Evolutionary conservation across 106 monocot species (phyloP), one percentile per base, ranked within the genome.

Genomic region (Hemerocallis citrina): DNA sequence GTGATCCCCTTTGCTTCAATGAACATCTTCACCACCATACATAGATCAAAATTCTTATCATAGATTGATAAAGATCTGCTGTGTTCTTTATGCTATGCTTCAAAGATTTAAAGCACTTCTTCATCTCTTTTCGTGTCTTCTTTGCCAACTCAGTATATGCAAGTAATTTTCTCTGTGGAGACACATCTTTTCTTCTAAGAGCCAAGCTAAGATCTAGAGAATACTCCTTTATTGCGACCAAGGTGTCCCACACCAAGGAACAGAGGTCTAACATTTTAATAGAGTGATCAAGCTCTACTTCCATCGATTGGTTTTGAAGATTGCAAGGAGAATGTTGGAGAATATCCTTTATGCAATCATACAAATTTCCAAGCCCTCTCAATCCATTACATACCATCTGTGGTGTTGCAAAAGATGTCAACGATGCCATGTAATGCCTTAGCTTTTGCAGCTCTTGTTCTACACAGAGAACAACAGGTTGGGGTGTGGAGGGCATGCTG

Each of bases 231-330:
- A 48, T 24, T 14, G 7, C 15, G 28, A 47, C 11, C 69, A 49
- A 34, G 3, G 15, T 24, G 25, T 74, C 77, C 39, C 73, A 65
- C 3, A 61, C 23, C 34, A 34, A 23, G 37, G 47, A 39, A 35
- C 65, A 65, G 0, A 73, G 63, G 41, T 77, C 81, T 10, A 82
- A 34, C 21, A 82, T 22, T 8, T 51, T 70, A 8, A 77, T 31
- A 37, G 6, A 35, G 69, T 22, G 40, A 60, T 74, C 65, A 16
- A 82, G 64, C 55, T 73, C 66, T 43, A 55, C 55, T 1, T 68
- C 68, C 44, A 76, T 24, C 76, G 72, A 68, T 69, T 69, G 75
- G 17, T 64, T 57, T 8, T 37, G 59, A 7, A 44, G 9, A 42
- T 62, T 55, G 34, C 58, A 67, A 27, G 56, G 48, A 13, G 15